Percentiles rank a stretch among this genome's conserved stretches.
Conservation (phyloP, 305 asterid species). For the Rubia peregrina region DNA sequence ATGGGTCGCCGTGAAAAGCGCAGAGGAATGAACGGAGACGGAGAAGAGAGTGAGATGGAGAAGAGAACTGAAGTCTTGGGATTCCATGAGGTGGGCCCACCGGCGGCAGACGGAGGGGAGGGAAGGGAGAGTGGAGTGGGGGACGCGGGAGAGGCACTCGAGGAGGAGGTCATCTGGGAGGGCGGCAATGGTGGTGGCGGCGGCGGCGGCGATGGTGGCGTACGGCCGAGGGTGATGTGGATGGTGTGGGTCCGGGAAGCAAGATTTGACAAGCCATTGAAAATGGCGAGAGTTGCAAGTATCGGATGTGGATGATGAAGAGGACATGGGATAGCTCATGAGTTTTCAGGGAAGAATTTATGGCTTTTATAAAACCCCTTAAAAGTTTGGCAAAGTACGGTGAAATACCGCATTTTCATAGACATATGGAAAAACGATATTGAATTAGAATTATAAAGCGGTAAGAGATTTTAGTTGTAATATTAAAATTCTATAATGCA, state of each 20-base stretch:
- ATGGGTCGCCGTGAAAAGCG: conserved; percentile 52
- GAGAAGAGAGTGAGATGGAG: conserved; percentile 46
- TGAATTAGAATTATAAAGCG: too few species aligned
- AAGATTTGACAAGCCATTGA: conserved; percentile 80
- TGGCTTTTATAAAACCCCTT: neutral
- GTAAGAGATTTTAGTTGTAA: too few species aligned
- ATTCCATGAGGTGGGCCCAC: conserved; percentile 62
- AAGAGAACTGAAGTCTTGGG: conserved; percentile 41
- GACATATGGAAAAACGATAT: too few species aligned
- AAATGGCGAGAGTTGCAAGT: conserved; percentile 68
- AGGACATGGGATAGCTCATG: conserved; percentile 8
- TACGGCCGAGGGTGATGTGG: conserved; percentile 40
- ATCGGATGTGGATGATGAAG: conserved; percentile 30
- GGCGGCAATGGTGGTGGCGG: conserved; percentile 38
- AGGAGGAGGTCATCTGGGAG: conserved; percentile 75
- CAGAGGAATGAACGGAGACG: conserved; percentile 43
- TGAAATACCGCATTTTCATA: too few species aligned
- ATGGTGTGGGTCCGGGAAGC: conserved; percentile 63
- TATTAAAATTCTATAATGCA: too few species aligned
- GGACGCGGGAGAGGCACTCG: conserved; percentile 60
- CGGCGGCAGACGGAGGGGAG: conserved; percentile 72
- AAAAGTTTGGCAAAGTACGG: too few species aligned
- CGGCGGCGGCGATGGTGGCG: conserved; percentile 21
- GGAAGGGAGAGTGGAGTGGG: conserved; percentile 48
- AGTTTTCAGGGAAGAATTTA: neutral